Conservation (phyloP, 176 grass and related monocot genomes). For the Rhynchospora breviuscula region DNA sequence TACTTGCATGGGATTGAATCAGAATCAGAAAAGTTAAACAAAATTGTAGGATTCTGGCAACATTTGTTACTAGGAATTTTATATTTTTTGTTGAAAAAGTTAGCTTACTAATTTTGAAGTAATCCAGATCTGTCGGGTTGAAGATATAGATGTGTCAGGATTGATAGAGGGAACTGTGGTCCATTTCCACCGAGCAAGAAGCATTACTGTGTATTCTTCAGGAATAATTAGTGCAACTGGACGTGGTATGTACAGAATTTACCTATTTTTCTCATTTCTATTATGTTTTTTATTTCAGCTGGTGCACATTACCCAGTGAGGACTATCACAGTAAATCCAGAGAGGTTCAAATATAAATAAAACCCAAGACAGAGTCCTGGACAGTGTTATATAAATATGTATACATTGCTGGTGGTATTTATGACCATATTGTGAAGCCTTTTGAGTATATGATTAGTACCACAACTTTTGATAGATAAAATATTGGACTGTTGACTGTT, state of each 20-base stretch:
- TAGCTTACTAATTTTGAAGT: not conserved
- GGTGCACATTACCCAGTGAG: not conserved
- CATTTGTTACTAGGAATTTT: not conserved
- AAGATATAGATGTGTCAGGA: slow-evolving; percentile 96
- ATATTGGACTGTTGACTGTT: not conserved
- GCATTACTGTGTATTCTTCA: slow-evolving; percentile 64
- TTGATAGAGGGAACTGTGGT: slow-evolving; percentile 86
- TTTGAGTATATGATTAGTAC: not conserved
- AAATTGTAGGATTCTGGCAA: not conserved
- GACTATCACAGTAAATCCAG: not conserved
- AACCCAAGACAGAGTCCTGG: not conserved
- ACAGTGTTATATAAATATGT: not conserved
- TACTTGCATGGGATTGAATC: not conserved
- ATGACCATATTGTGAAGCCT: not conserved
- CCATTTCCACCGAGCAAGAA: slow-evolving; percentile 93
- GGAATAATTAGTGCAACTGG: slow-evolving; percentile 80
- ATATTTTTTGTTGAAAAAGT: not conserved
- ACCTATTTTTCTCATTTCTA: slow-evolving; percentile 18
- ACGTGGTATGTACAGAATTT: slow-evolving; percentile 44
- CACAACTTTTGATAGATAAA: not conserved
- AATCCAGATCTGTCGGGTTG: slow-evolving; percentile 88
- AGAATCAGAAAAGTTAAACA: not conserved
- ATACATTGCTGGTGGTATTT: not conserved
- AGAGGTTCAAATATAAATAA: not conserved
- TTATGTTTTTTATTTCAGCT: not conserved